Evolutionary conservation across 2,329 filamentous ascomycete species (phyloP).

Genomic region (Ophiostoma sp.): DNA sequence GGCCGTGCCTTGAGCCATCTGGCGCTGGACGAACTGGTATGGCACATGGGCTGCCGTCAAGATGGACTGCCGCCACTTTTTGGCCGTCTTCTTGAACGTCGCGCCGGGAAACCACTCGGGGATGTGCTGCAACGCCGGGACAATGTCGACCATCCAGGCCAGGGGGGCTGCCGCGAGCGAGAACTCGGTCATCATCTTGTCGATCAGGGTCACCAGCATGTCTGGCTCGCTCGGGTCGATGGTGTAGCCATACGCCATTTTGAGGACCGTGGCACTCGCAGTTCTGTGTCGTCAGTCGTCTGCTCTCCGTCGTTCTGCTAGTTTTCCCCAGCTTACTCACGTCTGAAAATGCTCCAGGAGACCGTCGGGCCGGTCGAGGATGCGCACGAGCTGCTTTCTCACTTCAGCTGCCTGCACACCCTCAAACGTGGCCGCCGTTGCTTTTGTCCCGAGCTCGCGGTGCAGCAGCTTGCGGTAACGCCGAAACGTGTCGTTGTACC

Average conservation of each 20-base stretch:
- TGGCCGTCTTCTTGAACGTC: neutral
- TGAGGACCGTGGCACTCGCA: neutral
- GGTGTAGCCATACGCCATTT: neutral
- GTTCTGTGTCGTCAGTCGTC: neutral
- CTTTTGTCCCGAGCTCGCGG: neutral
- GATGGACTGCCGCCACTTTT: neutral
- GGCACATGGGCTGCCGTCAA: neutral
- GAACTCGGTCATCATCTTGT: slow-evolving; percentile 11
- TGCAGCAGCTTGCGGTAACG: slow-evolving; percentile 5
- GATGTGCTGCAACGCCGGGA: neutral
- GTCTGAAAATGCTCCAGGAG: neutral
- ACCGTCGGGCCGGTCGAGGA: neutral
- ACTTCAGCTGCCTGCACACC: neutral
- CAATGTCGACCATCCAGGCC: slow-evolving; percentile 1
- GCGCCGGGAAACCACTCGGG: neutral
- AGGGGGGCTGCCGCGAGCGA: neutral
- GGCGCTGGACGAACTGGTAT: neutral
- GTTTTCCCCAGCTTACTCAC: too few relatives aligned
- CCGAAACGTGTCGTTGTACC: neutral
- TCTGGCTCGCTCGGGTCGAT: neutral
- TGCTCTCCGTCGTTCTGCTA: too few relatives aligned
- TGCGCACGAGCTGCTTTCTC: neutral
- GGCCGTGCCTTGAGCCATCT: neutral
- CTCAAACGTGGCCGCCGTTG: neutral
- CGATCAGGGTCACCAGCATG: neutral